These are phyloP conservation scores for Monosporascus sp. DNA, from an alignment of 2,329 filamentous ascomycete species.

Conservation along the genomic window DNA sequence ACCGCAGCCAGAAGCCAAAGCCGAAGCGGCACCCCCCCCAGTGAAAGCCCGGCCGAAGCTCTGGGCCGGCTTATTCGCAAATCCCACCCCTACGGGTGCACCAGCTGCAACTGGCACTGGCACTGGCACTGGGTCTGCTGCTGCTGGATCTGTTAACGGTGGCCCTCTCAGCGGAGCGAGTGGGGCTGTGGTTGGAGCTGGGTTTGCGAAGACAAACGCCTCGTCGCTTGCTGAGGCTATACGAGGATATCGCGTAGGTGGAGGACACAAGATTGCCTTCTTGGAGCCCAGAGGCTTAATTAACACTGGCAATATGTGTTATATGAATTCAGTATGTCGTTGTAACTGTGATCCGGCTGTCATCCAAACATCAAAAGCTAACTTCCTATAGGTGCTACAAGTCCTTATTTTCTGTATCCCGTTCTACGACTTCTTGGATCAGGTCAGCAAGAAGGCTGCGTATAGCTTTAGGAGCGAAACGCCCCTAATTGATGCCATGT, in stretches of 20 bases:
- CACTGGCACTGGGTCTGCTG: constrained; percentile 13
- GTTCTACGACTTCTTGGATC: constrained; percentile 90
- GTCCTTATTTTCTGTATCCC: constrained; percentile 89
- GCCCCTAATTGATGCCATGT: constrained; percentile 90
- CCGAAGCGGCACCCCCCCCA: constrained; percentile 21
- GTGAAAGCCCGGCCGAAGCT: constrained; percentile 31
- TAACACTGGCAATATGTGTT: constrained; percentile 98
- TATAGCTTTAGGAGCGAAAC: constrained; percentile 95
- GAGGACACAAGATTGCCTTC: constrained; percentile 66
- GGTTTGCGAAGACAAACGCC: constrained; percentile 40
- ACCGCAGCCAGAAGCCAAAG: constrained; percentile 17
- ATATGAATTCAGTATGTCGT: constrained; percentile 94
- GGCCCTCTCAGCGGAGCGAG: constrained; percentile 14
- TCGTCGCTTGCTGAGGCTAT: constrained; percentile 57
- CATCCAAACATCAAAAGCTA: constrained; percentile 1
- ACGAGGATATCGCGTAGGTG: constrained; percentile 63
- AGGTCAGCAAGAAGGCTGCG: constrained; percentile 74
- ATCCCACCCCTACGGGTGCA: constrained; percentile 13
- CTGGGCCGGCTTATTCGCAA: constrained; percentile 34
- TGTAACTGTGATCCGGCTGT: no score
- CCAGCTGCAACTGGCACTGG: constrained; percentile 16
- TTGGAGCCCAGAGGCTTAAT: constrained; percentile 89
- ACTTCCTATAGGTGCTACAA: constrained; percentile 72
- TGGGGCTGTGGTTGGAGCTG: constrained; percentile 20
- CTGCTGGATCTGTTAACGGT: constrained; percentile 19